Conservation (phyloP, 495 filamentous ascomycete genomes). For the Annulohypoxylon moriforme region DNA sequence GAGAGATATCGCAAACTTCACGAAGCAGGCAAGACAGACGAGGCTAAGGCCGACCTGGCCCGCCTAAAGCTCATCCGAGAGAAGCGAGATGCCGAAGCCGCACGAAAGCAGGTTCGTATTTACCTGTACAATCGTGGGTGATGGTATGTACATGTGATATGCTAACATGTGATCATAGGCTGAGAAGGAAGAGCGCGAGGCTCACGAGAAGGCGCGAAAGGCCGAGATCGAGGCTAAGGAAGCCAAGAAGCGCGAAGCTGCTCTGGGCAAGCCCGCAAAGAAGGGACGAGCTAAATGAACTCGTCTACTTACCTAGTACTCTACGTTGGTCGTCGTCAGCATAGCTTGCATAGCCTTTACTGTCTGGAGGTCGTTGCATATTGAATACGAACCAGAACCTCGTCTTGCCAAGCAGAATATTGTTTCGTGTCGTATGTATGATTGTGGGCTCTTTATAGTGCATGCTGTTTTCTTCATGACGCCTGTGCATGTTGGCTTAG, state of each 20-base stretch:
- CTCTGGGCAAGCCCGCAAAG: conserved; percentile 54
- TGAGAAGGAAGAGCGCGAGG: conserved; percentile 80
- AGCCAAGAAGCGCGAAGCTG: conserved; percentile 75
- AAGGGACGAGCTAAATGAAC: conserved; percentile 50
- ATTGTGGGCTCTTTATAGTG: not conserved
- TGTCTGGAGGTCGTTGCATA: not conserved
- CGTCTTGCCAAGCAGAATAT: not conserved
- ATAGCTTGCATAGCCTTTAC: conserved; percentile 16
- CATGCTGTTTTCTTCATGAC: no score
- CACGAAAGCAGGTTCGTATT: conserved; percentile 62
- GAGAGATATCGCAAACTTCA: conserved; percentile 95
- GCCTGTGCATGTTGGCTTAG: not conserved
- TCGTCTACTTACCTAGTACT: not conserved
- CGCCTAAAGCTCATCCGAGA: conserved; percentile 82
- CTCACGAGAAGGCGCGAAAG: conserved; percentile 63
- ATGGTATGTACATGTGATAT: not conserved
- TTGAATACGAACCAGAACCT: conserved; percentile 16
- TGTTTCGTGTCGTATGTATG: not conserved
- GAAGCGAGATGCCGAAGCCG: conserved; percentile 85
- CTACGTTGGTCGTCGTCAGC: conserved; percentile 19
- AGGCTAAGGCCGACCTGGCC: conserved; percentile 92
- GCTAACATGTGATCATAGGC: conserved; percentile 52
- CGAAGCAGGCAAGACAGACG: conserved; percentile 95
- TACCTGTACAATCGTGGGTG: not conserved
- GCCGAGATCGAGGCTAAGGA: conserved; percentile 64